Evolutionary conservation across 805 yeast genomes (phyloP).

Genomic region (Candida krabiensis): DNA sequence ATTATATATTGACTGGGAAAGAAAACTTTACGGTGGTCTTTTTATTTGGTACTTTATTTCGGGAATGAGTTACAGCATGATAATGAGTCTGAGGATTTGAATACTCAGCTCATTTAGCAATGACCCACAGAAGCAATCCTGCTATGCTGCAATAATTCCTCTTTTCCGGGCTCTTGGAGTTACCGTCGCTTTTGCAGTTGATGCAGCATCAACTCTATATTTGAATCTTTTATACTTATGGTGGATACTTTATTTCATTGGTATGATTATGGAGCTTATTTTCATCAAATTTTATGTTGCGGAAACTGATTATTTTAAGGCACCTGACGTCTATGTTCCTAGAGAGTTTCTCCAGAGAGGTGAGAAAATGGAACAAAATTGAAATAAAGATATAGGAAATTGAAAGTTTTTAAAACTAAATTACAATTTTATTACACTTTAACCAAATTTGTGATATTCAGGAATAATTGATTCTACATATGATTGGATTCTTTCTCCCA

Average conservation of each 20-base stretch:
- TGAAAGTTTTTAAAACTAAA: too few species aligned
- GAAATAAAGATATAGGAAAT: too few species aligned
- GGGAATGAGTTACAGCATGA: constrained; percentile 9
- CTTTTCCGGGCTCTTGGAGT: constrained; percentile 16
- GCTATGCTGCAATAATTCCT: constrained; percentile 14
- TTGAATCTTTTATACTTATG: constrained; percentile 7
- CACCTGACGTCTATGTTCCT: constrained; percentile 8
- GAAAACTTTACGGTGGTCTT: constrained; percentile 5
- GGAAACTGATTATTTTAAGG: constrained; percentile 12
- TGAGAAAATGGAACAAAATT: too few species aligned
- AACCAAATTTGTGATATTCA: too few species aligned
- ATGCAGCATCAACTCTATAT: constrained; percentile 6
- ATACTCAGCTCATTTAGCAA: constrained; percentile 11
- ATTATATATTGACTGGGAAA: constrained; percentile 9
- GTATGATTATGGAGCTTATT: constrained; percentile 10
- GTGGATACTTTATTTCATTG: constrained; percentile 8
- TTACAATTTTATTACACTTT: too few species aligned
- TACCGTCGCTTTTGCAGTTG: constrained; percentile 17
- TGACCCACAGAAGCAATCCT: constrained; percentile 15
- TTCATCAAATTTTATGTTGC: constrained; percentile 3
- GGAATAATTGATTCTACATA: too few species aligned
- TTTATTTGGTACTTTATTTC: constrained; percentile 9
- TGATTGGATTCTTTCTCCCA: too few species aligned
- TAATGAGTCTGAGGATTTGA: constrained; percentile 13
- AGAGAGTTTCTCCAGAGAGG: too few species aligned